Percentiles rank a stretch among this genome's conserved stretches.
phyloP scores from a whole-genome alignment of 257 asterid species.

The Penstemon barbatus region DNA sequence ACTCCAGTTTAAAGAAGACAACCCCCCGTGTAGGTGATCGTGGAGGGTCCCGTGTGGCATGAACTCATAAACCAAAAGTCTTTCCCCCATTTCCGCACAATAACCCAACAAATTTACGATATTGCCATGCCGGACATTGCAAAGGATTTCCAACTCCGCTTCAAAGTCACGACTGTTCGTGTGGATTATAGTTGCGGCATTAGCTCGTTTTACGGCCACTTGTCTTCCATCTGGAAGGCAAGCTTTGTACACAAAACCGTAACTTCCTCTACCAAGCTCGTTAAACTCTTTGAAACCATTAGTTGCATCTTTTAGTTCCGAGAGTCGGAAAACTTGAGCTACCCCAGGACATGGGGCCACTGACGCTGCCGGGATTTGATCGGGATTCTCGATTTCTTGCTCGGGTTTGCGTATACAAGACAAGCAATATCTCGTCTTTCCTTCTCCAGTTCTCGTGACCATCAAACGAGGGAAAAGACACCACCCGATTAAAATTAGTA shows the following conservation, averaged over 20 bases:
- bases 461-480: conserved; percentile 50
- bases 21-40: conserved; percentile 93
- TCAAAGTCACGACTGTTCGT: conserved; percentile 81
- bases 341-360: conserved; percentile 64
- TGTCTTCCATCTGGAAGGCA: conserved; percentile 80
- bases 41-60: conserved; percentile 94
- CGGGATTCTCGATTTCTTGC: conserved; percentile 37
- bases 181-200: conserved; percentile 94
- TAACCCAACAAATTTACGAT: conserved; percentile 88
- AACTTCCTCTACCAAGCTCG: conserved; percentile 92
- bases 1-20: conserved; percentile 69
- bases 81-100: conserved; percentile 96
- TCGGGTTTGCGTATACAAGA: conserved; percentile 41
- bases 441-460: conserved; percentile 32
- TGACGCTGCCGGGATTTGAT: conserved; percentile 44
- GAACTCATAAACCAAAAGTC: conserved; percentile 80
- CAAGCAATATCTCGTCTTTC: conserved; percentile 35
- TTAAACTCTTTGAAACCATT: conserved; percentile 95
- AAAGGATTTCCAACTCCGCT: conserved; percentile 77
- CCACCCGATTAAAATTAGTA: conserved; percentile 59
- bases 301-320: conserved; percentile 87
- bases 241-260: conserved; percentile 90
- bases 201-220: conserved; percentile 92
- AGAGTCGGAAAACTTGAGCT: conserved; percentile 87
- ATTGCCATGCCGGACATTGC: conserved; percentile 68